These are phyloP conservation scores for Henckelia pumila DNA, from an alignment of 257 asterid genomes.

Conservation along the genomic window DNA sequence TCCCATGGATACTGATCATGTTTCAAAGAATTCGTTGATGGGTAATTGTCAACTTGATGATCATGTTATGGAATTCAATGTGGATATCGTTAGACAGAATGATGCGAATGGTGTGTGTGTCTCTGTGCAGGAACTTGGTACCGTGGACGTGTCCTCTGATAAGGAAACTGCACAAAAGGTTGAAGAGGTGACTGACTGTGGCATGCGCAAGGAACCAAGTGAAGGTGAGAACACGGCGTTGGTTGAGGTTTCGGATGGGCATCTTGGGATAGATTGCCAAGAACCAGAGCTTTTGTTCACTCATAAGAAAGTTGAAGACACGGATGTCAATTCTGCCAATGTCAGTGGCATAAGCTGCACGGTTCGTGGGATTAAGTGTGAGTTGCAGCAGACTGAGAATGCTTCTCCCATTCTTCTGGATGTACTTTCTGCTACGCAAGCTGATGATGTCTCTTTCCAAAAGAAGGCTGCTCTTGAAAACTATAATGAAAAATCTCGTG, in stretches of 20 bases:
- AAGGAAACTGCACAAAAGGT: conserved; percentile 24
- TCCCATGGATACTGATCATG: conserved; percentile 33
- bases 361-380: conserved; percentile 26
- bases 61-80: conserved; percentile 39
- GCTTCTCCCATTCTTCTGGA: conserved; percentile 31
- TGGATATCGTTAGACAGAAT: conserved; percentile 9
- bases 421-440: conserved; percentile 24
- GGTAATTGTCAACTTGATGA: conserved; percentile 31
- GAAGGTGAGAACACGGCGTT: conserved; percentile 29
- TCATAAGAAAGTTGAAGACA: conserved; percentile 26
- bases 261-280: conserved; percentile 29
- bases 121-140: conserved; percentile 28
- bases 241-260: conserved; percentile 35
- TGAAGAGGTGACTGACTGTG: conserved; percentile 28
- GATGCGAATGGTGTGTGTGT: conserved; percentile 28
- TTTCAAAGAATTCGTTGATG: conserved; percentile 25
- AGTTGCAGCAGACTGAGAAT: conserved; percentile 25
- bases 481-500: conserved; percentile 35
- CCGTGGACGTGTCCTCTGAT: conserved; percentile 27
- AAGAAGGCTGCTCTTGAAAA: conserved; percentile 33
- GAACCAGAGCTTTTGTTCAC: conserved; percentile 28
- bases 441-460: conserved; percentile 26
- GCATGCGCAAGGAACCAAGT: conserved; percentile 24
- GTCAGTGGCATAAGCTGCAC: conserved; percentile 27
- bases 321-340: conserved; percentile 30